Evolutionary conservation across 108 stramenopile species (phyloP).

Genomic region (Nitzschia sp.): DNA sequence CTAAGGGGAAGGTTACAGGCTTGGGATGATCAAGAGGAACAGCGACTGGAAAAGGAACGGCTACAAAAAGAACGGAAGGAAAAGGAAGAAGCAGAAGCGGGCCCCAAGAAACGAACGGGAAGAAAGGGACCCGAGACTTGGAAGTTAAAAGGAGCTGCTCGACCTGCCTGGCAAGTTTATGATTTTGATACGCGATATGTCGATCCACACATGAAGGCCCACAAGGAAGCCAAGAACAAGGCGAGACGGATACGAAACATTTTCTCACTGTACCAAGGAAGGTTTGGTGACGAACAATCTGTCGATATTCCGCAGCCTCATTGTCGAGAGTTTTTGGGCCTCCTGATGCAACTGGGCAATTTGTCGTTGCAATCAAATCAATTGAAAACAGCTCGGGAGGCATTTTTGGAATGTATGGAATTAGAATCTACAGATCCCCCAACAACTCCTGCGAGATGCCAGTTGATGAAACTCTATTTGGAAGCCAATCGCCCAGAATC

Average conservation of each 20-base stretch:
- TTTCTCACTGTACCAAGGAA: constrained; percentile 54
- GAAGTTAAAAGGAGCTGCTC: constrained; percentile 88
- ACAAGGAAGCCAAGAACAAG: constrained; percentile 68
- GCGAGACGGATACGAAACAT: constrained; percentile 61
- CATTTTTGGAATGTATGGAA: constrained; percentile 72
- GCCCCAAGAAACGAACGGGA: constrained; percentile 44
- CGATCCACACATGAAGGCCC: constrained; percentile 76
- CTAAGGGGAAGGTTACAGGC: constrained; percentile 50
- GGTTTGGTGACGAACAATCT: constrained; percentile 45
- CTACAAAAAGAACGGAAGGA: constrained; percentile 31
- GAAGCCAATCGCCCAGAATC: constrained; percentile 68
- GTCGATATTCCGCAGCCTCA: constrained; percentile 56
- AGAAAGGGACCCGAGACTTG: constrained; percentile 82
- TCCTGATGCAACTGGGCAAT: constrained; percentile 79
- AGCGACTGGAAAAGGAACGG: constrained; percentile 31
- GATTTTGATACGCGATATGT: constrained; percentile 89
- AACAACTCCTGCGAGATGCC: constrained; percentile 68
- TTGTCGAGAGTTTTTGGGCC: constrained; percentile 65
- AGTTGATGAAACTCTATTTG: constrained; percentile 80
- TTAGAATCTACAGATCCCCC: constrained; percentile 50
- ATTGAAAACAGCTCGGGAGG: constrained; percentile 60
- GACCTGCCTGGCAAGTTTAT: constrained; percentile 86
- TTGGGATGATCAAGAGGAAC: constrained; percentile 80
- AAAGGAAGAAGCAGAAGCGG: constrained; percentile 25
- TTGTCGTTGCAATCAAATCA: constrained; percentile 63